Evolutionary conservation across 768 basidiomycete species (phyloP).

Genomic region (Gautieria morchelliformis): DNA sequence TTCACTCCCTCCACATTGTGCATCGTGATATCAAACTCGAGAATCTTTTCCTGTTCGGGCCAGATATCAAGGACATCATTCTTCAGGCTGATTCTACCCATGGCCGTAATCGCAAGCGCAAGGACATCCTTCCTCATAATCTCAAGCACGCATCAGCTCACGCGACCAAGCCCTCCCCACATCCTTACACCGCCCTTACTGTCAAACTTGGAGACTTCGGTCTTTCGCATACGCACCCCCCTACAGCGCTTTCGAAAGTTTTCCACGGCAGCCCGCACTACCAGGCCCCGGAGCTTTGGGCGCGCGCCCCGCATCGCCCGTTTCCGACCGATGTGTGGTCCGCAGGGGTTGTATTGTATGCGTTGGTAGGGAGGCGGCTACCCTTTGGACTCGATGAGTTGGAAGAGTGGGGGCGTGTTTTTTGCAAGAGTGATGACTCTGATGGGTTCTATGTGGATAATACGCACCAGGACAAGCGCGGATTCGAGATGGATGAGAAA

Average conservation of each 20-base stretch:
- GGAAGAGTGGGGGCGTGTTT: not conserved
- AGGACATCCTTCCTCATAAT: not conserved
- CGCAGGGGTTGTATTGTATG: slow-evolving; percentile 91
- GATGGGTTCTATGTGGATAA: not conserved
- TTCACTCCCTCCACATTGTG: slow-evolving; percentile 89
- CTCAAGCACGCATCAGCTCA: not conserved
- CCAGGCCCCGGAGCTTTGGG: slow-evolving; percentile 81
- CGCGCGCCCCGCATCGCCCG: not conserved
- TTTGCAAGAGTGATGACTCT: not conserved
- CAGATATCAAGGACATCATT: not conserved
- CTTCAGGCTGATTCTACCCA: not conserved
- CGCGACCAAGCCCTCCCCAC: not conserved
- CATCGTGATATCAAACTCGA: slow-evolving; percentile 99
- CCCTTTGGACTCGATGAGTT: slow-evolving; percentile 85
- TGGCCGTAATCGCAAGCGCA: not conserved
- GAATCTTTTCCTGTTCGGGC: slow-evolving; percentile 54
- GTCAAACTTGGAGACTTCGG: slow-evolving; percentile 99
- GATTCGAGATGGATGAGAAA: not conserved
- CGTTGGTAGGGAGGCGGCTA: slow-evolving; percentile 92
- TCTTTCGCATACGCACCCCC: slow-evolving; percentile 93
- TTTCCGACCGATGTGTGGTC: slow-evolving; percentile 65
- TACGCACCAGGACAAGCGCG: not conserved
- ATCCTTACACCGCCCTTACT: slow-evolving; percentile 80
- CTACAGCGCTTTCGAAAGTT: not conserved
- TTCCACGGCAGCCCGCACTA: slow-evolving; percentile 91